Evolutionary conservation across 176 grass and related monocot genomes (phyloP), one percentile per base, ranked within the genome.

Genomic region (Oryza officinalis): DNA sequence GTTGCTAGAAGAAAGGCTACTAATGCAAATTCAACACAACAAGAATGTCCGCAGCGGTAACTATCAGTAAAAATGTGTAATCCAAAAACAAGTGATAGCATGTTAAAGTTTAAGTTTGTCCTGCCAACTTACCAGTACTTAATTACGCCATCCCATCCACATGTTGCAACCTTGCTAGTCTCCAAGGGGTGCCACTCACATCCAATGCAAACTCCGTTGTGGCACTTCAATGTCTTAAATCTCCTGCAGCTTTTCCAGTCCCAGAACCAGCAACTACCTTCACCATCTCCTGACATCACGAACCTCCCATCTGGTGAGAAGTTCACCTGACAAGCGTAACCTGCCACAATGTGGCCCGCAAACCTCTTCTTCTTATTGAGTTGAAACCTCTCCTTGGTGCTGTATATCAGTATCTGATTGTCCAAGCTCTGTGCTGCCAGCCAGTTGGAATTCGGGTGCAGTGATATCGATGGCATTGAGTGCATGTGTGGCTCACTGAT

Each of bases 341-440:
- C 96, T 72, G 96, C 96, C 40, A 90, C 87, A 88, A 99, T 94
- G 80, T 99, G 96, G 13, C 96, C 96, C 1, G 93, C 92, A 89
- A 99, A 99, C 74, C 96, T 90, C 86, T 99, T 99, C 88, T 99
- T 99, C 67, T 99, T 99, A 80, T 99, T 99, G 69, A 99, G 89
- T 86, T 96, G 93, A 83, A 99, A 99, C 81, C 96, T 96, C 69
- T 99, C 96, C 82, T 95, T 99, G 14, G 96, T 96, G 72, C 96
- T 87, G 87, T 99, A 99, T 89, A 99, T 99, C 83, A 99, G 86
- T 89, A 99, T 99, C 79, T 99, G 96, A 88, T 99, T 99, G 79
- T 99, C 96, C 75, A 99, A 89, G 80, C 96, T 99, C 86, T 99
- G 96, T 0, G 96, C 93, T 18, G 96, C 96, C 28, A 99, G 49